phyloP scores from a whole-genome alignment of 176 grass and related monocot genomes.

The Leersia perrieri region DNA sequence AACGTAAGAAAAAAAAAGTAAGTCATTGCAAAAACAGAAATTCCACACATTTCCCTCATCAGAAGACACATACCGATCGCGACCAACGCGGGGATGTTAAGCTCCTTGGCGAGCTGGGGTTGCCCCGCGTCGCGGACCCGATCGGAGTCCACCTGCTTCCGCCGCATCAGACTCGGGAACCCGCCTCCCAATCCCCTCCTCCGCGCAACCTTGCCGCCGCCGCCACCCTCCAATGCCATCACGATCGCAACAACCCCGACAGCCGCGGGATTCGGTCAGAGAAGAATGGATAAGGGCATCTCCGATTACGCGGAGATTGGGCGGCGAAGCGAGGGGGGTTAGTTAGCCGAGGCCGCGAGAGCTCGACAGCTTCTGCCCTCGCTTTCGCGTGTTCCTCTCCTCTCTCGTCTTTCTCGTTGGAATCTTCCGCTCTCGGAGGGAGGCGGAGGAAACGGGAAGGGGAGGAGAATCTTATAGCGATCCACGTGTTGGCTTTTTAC shows the following conservation, averaged over 20 bases:
- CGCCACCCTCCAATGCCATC: constrained; percentile 47
- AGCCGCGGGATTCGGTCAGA: constrained; percentile 25
- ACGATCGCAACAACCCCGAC: neutral
- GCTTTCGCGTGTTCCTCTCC: neutral
- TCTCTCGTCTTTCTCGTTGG: neutral
- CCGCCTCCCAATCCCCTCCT: constrained; percentile 28
- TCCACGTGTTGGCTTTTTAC: constrained; percentile 25
- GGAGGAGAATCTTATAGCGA: neutral
- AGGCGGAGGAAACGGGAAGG: neutral
- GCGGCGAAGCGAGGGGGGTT: constrained; percentile 24
- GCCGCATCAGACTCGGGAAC: constrained; percentile 60
- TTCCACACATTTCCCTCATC: neutral
- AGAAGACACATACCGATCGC: constrained; percentile 56
- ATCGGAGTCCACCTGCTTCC: constrained; percentile 95
- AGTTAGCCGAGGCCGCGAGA: neutral
- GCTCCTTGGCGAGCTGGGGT: constrained; percentile 75
- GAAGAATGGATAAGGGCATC: constrained; percentile 18
- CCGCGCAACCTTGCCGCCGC: constrained; percentile 9
- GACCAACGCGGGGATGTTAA: constrained; percentile 66
- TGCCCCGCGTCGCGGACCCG: constrained; percentile 50
- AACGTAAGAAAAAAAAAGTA: neutral
- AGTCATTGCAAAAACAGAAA: neutral
- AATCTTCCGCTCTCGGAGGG: neutral
- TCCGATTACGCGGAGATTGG: neutral
- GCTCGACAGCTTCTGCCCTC: constrained; percentile 9